These are phyloP conservation scores for Ascoidea rubescens DNA, from an alignment of 805 yeast genomes.

Conservation along the genomic window DNA sequence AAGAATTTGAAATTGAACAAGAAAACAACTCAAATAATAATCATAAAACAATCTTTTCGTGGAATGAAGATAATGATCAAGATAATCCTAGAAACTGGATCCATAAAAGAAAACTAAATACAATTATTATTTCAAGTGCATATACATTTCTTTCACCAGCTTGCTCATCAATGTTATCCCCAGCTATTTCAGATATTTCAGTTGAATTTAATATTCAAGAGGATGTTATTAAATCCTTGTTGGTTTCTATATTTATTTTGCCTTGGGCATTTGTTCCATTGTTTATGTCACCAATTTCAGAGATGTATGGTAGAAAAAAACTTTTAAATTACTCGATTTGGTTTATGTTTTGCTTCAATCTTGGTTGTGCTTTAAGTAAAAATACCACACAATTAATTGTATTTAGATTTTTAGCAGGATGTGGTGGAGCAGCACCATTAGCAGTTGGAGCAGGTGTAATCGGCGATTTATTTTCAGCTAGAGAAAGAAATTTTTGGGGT, in stretches of 20 bases:
- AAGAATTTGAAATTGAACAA: too few relatives aligned
- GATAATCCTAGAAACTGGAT: conserved; percentile 56
- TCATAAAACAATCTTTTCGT: conserved; percentile 22
- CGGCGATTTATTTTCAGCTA: conserved; percentile 42
- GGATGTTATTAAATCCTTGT: conserved; percentile 30
- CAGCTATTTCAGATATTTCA: conserved; percentile 39
- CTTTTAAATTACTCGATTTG: conserved; percentile 40
- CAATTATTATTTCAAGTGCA: conserved; percentile 32
- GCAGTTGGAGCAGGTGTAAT: conserved; percentile 59
- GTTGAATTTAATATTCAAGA: conserved; percentile 27
- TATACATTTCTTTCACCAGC: conserved; percentile 49
- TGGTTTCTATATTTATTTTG: conserved; percentile 49
- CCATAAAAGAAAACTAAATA: conserved; percentile 23
- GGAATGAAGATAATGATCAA: conserved; percentile 52
- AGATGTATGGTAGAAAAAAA: conserved; percentile 44
- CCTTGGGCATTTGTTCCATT: conserved; percentile 63
- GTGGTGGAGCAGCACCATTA: conserved; percentile 52
- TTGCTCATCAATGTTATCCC: conserved; percentile 48
- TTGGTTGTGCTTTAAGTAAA: conserved; percentile 49
- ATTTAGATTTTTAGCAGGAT: conserved; percentile 49
- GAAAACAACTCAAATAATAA: too few relatives aligned
- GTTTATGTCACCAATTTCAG: conserved; percentile 54
- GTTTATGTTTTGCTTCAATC: conserved; percentile 32
- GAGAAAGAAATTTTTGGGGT: conserved; percentile 39
- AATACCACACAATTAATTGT: conserved; percentile 41